Evolutionary conservation across 441 rosid species (phyloP).

Genomic region (Eruca vesicaria): DNA sequence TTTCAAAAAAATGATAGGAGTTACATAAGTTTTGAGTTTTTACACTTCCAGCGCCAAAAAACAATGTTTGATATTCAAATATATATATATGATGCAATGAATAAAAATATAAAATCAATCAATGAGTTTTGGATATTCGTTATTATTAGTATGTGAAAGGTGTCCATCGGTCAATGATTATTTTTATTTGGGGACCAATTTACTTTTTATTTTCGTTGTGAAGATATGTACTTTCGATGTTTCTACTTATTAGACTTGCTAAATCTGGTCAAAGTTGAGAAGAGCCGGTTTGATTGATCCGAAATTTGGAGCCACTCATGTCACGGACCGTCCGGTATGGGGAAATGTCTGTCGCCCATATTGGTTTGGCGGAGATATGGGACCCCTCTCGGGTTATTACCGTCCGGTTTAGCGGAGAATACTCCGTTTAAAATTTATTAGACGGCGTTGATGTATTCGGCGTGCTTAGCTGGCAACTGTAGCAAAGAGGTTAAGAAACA

Average conservation of each 20-base stretch:
- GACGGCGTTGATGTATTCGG: constrained; percentile 30
- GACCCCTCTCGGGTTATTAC: constrained; percentile 17
- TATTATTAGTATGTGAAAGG: constrained; percentile 15
- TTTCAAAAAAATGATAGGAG: too few relatives aligned
- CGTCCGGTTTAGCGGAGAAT: constrained; percentile 4
- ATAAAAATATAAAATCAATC: neutral
- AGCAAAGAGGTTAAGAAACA: constrained; percentile 27
- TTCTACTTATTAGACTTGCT: constrained; percentile 3
- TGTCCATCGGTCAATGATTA: constrained; percentile 9
- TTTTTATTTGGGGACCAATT: constrained; percentile 19
- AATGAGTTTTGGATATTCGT: neutral
- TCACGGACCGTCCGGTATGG: constrained; percentile 28
- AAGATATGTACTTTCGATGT: constrained; percentile 22
- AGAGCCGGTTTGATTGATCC: constrained; percentile 16
- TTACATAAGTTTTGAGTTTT: neutral
- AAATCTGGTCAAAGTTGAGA: constrained; percentile 4
- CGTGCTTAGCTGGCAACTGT: constrained; percentile 36
- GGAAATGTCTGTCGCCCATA: constrained; percentile 10
- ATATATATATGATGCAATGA: neutral
- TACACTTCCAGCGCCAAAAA: neutral
- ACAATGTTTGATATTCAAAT: neutral
- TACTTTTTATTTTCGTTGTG: neutral
- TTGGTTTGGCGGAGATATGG: constrained; percentile 13
- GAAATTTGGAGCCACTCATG: constrained; percentile 14
- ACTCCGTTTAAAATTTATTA: constrained; percentile 6